phyloP scores from a whole-genome alignment of 768 basidiomycete genomes.

The Pulveroboletus sp. region DNA sequence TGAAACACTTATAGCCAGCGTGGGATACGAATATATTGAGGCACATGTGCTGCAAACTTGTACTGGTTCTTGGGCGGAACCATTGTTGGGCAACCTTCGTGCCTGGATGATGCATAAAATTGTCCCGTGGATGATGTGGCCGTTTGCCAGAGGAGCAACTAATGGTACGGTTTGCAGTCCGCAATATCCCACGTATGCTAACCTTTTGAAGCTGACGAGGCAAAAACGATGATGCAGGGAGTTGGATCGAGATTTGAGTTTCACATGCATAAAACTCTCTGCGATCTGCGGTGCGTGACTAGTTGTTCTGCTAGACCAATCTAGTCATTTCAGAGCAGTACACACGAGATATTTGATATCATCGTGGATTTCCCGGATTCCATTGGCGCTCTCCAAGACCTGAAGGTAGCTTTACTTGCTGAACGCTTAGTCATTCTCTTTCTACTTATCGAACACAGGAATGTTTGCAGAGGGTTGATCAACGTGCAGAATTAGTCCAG shows the following conservation, averaged over 20 bases:
- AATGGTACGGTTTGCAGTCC: constrained; percentile 39
- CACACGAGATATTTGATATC: constrained; percentile 89
- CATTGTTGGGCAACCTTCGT: constrained; percentile 57
- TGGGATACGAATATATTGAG: constrained; percentile 87
- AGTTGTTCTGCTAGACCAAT: background rate
- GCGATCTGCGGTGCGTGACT: constrained; percentile 69
- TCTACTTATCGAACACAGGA: constrained; percentile 41
- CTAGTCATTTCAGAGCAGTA: constrained; percentile 35
- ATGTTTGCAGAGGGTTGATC: constrained; percentile 76
- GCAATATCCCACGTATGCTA: constrained; percentile 3
- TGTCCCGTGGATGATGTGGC: constrained; percentile 80
- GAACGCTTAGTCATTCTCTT: background rate
- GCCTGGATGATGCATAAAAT: constrained; percentile 78
- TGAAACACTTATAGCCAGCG: constrained; percentile 76
- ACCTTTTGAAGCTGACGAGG: constrained; percentile 55
- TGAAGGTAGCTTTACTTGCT: constrained; percentile 49
- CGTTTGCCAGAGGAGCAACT: constrained; percentile 66
- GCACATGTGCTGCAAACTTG: constrained; percentile 62
- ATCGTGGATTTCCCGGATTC: constrained; percentile 94
- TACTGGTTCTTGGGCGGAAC: constrained; percentile 62
- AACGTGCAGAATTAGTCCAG: constrained; percentile 70
- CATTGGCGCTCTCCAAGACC: constrained; percentile 75
- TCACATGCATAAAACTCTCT: constrained; percentile 87
- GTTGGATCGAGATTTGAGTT: constrained; percentile 86
- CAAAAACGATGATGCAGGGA: constrained; percentile 66